These are phyloP conservation scores for Peronospora farinosa DNA, from an alignment of 352 stramenopile species.

Conservation along the genomic window DNA sequence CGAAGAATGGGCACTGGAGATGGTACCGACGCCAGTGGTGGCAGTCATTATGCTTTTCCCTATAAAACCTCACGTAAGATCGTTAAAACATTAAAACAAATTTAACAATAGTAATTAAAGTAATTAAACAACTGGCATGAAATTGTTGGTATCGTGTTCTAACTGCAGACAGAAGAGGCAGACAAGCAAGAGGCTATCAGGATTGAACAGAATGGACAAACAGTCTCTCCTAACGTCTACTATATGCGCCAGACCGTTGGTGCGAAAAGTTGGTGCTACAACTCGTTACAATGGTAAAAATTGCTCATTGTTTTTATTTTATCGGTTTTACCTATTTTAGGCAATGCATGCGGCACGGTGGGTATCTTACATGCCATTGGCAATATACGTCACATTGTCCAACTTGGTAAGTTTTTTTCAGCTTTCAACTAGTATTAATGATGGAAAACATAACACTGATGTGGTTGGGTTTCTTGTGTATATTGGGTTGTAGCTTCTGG, in stretches of 20 bases:
- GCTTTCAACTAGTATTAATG: background rate
- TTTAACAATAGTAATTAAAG: background rate
- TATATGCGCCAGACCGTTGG: slow-evolving; percentile 94
- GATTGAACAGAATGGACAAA: slow-evolving; percentile 69
- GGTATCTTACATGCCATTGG: slow-evolving; percentile 91
- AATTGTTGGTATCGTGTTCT: slow-evolving; percentile 5
- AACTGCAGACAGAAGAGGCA: slow-evolving; percentile 60
- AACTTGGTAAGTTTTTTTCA: slow-evolving; percentile 41
- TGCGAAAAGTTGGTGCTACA: slow-evolving; percentile 15
- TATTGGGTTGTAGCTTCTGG: slow-evolving; percentile 27
- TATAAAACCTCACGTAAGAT: slow-evolving; percentile 82
- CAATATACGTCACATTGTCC: slow-evolving; percentile 81
- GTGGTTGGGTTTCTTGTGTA: background rate
- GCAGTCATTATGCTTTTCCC: slow-evolving; percentile 95
- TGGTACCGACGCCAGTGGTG: slow-evolving; percentile 90
- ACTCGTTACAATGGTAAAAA: slow-evolving; percentile 4
- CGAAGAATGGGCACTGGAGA: slow-evolving; percentile 94
- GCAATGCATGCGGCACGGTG: slow-evolving; percentile 95
- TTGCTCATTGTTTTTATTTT: slow-evolving; percentile 2
- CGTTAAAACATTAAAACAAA: slow-evolving; percentile 8
- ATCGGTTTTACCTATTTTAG: slow-evolving; percentile 18
- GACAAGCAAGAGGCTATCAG: slow-evolving; percentile 59
- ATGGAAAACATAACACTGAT: background rate
- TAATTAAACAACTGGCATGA: slow-evolving; percentile 7
- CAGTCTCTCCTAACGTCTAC: slow-evolving; percentile 73